A percentile compares a stretch with the other conserved stretches of the same genome.
These are phyloP conservation scores for Suillus brevipes DNA, from an alignment of 768 basidiomycete genomes.

Conservation along the genomic window DNA sequence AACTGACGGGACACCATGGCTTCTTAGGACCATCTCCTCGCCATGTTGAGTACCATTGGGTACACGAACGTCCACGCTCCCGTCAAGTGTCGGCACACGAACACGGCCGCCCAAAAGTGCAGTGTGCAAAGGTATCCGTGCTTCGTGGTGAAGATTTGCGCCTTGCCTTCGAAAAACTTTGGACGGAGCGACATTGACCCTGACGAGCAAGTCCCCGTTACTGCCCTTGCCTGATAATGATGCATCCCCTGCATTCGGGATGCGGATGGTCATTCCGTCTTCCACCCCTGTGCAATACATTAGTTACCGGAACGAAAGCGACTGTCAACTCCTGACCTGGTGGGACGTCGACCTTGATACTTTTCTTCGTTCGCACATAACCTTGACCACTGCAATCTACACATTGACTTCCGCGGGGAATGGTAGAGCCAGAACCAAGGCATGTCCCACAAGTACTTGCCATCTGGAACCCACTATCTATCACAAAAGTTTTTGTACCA, in stretches of 20 bases:
- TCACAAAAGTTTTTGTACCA: conserved; percentile 84
- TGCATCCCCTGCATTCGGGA: conserved; percentile 81
- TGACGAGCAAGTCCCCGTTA: conserved; percentile 83
- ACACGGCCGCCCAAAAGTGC: conserved; percentile 93
- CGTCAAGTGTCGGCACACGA: conserved; percentile 91
- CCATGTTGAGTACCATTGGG: conserved; percentile 94
- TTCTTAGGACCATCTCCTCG: conserved; percentile 93
- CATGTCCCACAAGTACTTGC: conserved; percentile 86
- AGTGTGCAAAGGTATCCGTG: conserved; percentile 84
- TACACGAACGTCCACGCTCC: conserved; percentile 92
- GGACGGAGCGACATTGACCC: conserved; percentile 81
- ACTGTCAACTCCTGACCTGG: conserved; percentile 56
- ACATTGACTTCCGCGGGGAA: conserved; percentile 80
- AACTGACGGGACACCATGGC: conserved; percentile 73
- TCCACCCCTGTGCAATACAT: conserved; percentile 67
- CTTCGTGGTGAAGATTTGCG: conserved; percentile 85
- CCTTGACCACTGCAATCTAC: conserved; percentile 83
- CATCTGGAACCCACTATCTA: conserved; percentile 97
- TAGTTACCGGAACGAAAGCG: conserved; percentile 5
- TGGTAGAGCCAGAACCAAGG: conserved; percentile 74
- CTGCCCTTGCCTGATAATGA: conserved; percentile 77
- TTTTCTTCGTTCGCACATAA: conserved; percentile 77
- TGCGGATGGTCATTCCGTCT: conserved; percentile 88
- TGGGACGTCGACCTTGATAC: conserved; percentile 80
- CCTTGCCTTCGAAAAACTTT: conserved; percentile 90